These are phyloP conservation scores for Rhodotorula kratochvilovae DNA, from an alignment of 768 basidiomycete species.

Conservation along the genomic window DNA sequence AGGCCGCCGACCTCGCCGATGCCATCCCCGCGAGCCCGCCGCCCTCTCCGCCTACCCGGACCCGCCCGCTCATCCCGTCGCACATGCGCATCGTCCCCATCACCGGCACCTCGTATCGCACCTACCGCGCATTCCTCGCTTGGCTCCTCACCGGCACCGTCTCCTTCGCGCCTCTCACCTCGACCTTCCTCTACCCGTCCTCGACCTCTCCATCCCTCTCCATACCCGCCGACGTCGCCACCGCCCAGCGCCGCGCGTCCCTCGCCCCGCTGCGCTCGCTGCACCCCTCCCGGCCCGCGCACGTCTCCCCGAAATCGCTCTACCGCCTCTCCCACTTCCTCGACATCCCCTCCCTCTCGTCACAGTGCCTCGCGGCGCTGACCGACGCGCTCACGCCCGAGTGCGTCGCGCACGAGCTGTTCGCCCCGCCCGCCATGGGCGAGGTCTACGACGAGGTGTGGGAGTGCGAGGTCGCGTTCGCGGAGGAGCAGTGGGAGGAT, in stretches of 20 bases:
- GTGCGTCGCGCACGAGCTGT: conserved; percentile 7
- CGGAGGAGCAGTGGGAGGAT: neutral
- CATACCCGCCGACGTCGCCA: neutral
- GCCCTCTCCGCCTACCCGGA: neutral
- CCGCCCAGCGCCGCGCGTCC: neutral
- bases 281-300: neutral
- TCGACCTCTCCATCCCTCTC: neutral
- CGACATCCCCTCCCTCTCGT: neutral
- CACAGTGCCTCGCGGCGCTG: conserved; percentile 1
- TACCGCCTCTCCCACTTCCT: conserved; percentile 32
- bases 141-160: conserved; percentile 7
- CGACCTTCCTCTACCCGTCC: conserved; percentile 10
- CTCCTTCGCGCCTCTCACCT: conserved; percentile 14
- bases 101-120: conserved; percentile 10
- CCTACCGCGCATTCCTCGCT: conserved; percentile 15
- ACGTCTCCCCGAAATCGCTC: conserved; percentile 19
- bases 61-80: neutral
- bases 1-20: neutral
- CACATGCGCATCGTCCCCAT: conserved; percentile 14
- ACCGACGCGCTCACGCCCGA: neutral
- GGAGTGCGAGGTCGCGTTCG: neutral
- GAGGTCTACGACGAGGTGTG: conserved; percentile 15
- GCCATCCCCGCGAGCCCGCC: neutral
- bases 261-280: neutral
- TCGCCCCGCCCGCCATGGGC: neutral